Conservation (phyloP, 495 filamentous ascomycete genomes). For the Lindgomyces ingoldianus region DNA sequence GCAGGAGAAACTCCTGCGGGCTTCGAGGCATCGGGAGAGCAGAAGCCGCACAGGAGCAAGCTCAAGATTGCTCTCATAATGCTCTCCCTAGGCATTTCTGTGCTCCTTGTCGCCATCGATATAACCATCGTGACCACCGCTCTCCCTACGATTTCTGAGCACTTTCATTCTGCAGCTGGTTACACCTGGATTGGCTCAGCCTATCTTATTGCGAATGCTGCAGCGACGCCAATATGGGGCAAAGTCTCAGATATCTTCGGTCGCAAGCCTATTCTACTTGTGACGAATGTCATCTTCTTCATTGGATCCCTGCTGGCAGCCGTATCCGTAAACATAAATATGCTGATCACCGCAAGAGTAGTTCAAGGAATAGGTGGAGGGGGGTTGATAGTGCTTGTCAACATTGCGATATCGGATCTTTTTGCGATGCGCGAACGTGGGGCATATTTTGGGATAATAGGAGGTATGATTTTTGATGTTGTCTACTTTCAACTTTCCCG, state of each 20-base stretch:
- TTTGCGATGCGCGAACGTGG: constrained; percentile 65
- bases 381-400: constrained; percentile 75
- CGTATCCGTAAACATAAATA: constrained; percentile 64
- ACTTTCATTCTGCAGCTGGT: constrained; percentile 50
- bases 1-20: neutral
- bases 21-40: constrained; percentile 11
- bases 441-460: constrained; percentile 48
- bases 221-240: constrained; percentile 75
- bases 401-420: constrained; percentile 79
- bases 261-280: constrained; percentile 73
- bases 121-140: constrained; percentile 55
- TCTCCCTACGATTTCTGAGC: constrained; percentile 51
- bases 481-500: too few species aligned
- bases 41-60: constrained; percentile 37
- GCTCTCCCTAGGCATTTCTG: constrained; percentile 44
- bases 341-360: constrained; percentile 73
- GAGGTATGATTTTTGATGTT: constrained; percentile 17
- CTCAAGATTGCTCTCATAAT: constrained; percentile 46
- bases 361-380: constrained; percentile 85
- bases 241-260: constrained; percentile 84
- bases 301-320: constrained; percentile 73
- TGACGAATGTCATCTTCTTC: constrained; percentile 74
- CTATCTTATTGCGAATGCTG: constrained; percentile 63
- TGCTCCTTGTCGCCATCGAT: constrained; percentile 45
- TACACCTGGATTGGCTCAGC: constrained; percentile 59